These are phyloP conservation scores for Cordyceps farinosa DNA, from an alignment of 2,329 filamentous ascomycete genomes.

Conservation along the genomic window DNA sequence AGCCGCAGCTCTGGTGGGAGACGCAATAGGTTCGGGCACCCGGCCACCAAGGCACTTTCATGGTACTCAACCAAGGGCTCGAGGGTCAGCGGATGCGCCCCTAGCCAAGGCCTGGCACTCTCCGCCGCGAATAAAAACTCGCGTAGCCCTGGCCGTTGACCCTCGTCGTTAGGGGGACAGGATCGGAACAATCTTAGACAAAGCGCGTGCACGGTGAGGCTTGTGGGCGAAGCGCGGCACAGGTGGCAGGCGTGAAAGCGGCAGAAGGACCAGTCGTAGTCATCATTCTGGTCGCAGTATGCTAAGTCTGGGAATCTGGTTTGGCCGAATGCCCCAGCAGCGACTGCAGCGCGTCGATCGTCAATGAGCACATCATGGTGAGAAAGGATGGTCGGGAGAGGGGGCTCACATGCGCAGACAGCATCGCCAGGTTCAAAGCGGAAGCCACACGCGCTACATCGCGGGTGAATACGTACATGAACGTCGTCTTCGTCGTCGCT, in stretches of 20 bases:
- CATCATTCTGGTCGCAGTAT: background rate
- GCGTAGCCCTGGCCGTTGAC: background rate
- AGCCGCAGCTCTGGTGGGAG: background rate
- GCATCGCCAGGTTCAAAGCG: background rate
- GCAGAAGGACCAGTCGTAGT: background rate
- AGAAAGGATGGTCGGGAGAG: background rate
- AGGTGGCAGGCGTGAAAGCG: background rate
- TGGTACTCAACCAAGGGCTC: background rate
- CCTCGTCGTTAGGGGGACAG: background rate
- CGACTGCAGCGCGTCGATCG: background rate
- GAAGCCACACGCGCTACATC: background rate
- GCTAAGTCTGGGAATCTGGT: background rate
- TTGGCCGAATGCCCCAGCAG: background rate
- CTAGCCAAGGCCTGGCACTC: background rate
- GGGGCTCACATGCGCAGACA: background rate
- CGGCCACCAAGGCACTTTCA: background rate
- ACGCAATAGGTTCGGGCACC: background rate
- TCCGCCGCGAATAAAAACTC: background rate
- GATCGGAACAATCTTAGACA: background rate
- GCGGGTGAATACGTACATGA: background rate
- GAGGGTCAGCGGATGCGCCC: background rate
- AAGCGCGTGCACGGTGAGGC: background rate
- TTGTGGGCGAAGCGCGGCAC: background rate
- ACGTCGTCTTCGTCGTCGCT: background rate
- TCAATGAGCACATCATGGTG: background rate